phyloP scores from a whole-genome alignment of 176 grass and related monocot species.

The Musa itinerans region DNA sequence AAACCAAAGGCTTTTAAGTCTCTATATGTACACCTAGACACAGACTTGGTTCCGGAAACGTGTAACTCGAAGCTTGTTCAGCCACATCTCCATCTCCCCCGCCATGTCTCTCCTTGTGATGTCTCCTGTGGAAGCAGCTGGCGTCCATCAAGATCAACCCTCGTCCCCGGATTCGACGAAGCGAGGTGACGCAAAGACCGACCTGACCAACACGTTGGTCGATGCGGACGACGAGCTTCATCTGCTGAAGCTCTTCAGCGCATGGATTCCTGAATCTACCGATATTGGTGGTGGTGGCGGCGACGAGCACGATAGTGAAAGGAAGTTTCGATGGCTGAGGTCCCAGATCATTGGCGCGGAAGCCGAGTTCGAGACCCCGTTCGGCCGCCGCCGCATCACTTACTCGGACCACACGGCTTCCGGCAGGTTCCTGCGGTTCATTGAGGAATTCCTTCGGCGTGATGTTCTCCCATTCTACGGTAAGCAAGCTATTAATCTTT shows the following conservation, averaged over 20 bases:
- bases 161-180: not conserved
- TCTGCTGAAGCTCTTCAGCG: not conserved
- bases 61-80: too few species aligned
- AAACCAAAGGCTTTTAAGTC: too few species aligned
- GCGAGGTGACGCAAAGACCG: not conserved
- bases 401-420: constrained; percentile 80
- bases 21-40: too few species aligned
- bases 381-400: constrained; percentile 44
- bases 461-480: constrained; percentile 77
- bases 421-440: constrained; percentile 45
- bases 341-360: constrained; percentile 50
- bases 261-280: not conserved
- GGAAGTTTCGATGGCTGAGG: constrained; percentile 54
- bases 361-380: constrained; percentile 50
- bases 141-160: not conserved
- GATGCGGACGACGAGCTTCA: not conserved
- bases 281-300: too few species aligned
- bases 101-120: not conserved
- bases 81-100: too few species aligned
- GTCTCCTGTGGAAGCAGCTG: not conserved
- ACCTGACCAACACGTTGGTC: not conserved
- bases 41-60: too few species aligned
- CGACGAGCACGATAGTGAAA: constrained; percentile 2
- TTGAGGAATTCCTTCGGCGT: constrained; percentile 58
- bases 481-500: not conserved